phyloP scores from a whole-genome alignment of 1,284 basidiomycete genomes.

The Pisolithus thermaeus region DNA sequence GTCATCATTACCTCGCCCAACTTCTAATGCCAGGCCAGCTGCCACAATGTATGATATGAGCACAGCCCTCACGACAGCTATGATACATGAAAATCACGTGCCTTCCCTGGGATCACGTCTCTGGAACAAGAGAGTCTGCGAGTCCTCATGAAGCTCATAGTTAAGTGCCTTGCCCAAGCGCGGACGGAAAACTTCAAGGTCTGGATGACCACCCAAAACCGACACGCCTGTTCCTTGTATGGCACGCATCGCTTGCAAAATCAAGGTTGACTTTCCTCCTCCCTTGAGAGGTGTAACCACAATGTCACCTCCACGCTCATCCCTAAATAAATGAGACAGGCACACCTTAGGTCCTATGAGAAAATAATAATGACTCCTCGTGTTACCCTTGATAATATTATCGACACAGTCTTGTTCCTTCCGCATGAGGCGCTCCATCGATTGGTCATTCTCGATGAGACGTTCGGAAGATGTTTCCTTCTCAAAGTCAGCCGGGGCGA shows the following conservation, averaged over 20 bases:
- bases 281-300: slow-evolving; percentile 32
- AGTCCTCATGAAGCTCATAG: slow-evolving; percentile 78
- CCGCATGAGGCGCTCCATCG: slow-evolving; percentile 60
- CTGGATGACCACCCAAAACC: slow-evolving; percentile 54
- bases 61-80: slow-evolving; percentile 8
- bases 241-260: slow-evolving; percentile 73
- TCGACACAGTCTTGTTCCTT: slow-evolving; percentile 75
- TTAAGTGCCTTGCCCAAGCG: slow-evolving; percentile 77
- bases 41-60: slow-evolving; percentile 6
- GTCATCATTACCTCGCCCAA: slow-evolving; percentile 60
- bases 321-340: background rate
- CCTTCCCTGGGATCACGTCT: slow-evolving; percentile 79
- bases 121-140: slow-evolving; percentile 73
- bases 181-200: slow-evolving; percentile 72
- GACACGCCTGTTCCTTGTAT: slow-evolving; percentile 65
- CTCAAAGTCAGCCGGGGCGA: slow-evolving; percentile 59
- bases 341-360: slow-evolving; percentile 70
- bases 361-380: slow-evolving; percentile 70
- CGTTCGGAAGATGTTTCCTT: slow-evolving; percentile 19
- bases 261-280: slow-evolving; percentile 72
- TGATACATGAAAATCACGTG: slow-evolving; percentile 17
- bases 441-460: slow-evolving; percentile 32
- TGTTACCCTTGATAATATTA: slow-evolving; percentile 67
- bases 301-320: slow-evolving; percentile 1
- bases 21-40: slow-evolving; percentile 76